phyloP scores from a whole-genome alignment of 306 rosid species.

The Delonix regia region DNA sequence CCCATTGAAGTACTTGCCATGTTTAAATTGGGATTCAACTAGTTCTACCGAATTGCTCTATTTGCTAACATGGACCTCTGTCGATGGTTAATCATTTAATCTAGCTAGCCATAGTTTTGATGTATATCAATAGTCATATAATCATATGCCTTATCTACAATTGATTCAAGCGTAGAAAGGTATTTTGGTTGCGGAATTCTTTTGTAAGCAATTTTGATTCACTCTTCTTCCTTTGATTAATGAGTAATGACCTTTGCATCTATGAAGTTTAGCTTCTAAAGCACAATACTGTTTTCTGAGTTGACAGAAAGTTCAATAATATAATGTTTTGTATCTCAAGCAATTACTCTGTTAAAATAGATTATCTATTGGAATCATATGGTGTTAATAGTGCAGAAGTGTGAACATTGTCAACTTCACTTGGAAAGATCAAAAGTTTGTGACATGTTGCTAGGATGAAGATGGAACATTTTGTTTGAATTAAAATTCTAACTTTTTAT shows the following conservation, averaged over 20 bases:
- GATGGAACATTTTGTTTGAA: neutral
- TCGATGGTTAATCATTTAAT: neutral
- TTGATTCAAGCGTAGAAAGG: neutral
- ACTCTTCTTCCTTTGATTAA: neutral
- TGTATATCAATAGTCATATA: no score
- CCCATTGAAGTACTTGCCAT: neutral
- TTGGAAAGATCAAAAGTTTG: neutral
- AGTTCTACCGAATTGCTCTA: neutral
- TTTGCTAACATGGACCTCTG: neutral
- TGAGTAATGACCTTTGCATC: neutral
- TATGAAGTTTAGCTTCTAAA: neutral
- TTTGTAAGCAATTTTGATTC: no score
- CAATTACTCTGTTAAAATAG: neutral
- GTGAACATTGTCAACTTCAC: neutral
- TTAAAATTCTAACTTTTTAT: conserved; percentile 1
- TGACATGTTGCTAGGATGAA: neutral
- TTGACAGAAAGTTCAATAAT: neutral
- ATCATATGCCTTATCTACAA: neutral
- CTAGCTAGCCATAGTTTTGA: neutral
- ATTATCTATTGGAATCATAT: neutral
- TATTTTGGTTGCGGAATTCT: neutral
- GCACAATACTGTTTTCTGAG: neutral
- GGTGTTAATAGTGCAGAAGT: neutral
- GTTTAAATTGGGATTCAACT: conserved; percentile 1
- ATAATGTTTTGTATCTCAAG: neutral